Conservation (phyloP, 371 early-diverging fungal species). For the Batkoa obscura region DNA sequence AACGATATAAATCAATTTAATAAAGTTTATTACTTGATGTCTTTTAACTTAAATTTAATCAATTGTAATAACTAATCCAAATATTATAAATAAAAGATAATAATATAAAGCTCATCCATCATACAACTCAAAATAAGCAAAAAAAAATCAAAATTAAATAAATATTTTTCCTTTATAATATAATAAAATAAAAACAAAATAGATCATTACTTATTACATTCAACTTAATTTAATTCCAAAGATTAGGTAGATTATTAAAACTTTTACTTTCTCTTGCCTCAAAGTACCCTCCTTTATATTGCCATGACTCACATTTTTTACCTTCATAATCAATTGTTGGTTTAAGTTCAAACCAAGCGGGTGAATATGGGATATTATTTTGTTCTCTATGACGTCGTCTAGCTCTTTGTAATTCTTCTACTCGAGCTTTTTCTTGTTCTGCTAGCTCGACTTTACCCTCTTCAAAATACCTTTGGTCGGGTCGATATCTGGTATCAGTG, state of each 20-base stretch:
- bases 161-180: too few species aligned
- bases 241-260: conserved; percentile 12
- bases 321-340: conserved; percentile 18
- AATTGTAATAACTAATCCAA: too few species aligned
- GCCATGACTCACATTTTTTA: conserved; percentile 30
- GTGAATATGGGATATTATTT: conserved; percentile 35
- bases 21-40: too few species aligned
- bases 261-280: conserved; percentile 32
- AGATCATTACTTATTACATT: too few species aligned
- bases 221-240: too few species aligned
- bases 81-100: too few species aligned
- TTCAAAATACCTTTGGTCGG: conserved; percentile 71
- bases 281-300: conserved; percentile 67
- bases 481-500: conserved; percentile 76
- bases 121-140: too few species aligned
- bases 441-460: conserved; percentile 61
- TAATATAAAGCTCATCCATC: too few species aligned
- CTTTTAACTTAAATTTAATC: too few species aligned
- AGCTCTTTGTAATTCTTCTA: conserved; percentile 78
- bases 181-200: too few species aligned
- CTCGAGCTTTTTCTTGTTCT: conserved; percentile 56
- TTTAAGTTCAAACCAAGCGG: conserved; percentile 51
- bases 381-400: conserved; percentile 46
- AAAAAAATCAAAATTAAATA: too few species aligned
- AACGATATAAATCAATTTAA: too few species aligned